A percentile compares a stretch with the other conserved stretches of the same genome.
These are phyloP conservation scores for Phytophthora cryptogea DNA, from an alignment of 352 stramenopile genomes.

Conservation along the genomic window DNA sequence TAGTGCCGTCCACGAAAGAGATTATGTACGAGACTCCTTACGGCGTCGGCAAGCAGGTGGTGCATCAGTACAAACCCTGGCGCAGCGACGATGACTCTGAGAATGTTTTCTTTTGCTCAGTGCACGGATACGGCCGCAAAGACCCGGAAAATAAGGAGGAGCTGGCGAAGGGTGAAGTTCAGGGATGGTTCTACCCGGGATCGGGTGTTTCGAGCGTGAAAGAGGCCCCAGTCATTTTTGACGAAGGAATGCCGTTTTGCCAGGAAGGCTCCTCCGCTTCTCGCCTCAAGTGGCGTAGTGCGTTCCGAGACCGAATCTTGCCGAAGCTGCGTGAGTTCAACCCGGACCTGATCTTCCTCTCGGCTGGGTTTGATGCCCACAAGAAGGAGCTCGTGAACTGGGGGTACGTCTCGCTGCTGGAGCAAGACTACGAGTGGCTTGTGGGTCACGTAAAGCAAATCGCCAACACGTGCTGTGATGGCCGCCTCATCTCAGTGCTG, in stretches of 20 bases:
- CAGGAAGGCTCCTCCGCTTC: conserved; percentile 57
- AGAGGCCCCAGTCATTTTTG: conserved; percentile 57
- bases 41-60: conserved; percentile 81
- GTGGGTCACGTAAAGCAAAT: conserved; percentile 74
- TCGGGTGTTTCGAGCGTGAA: conserved; percentile 55
- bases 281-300: conserved; percentile 76
- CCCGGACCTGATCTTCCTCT: conserved; percentile 84
- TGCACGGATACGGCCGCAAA: conserved; percentile 81
- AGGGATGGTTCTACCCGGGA: conserved; percentile 85
- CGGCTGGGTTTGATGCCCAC: conserved; percentile 81
- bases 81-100: conserved; percentile 93
- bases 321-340: conserved; percentile 61
- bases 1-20: conserved; percentile 89
- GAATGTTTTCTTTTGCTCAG: conserved; percentile 96
- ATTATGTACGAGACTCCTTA: conserved; percentile 90
- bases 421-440: conserved; percentile 89
- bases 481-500: conserved; percentile 81
- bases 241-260: conserved; percentile 66
- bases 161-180: conserved; percentile 27
- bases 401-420: conserved; percentile 72
- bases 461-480: conserved; percentile 70
- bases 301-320: conserved; percentile 70
- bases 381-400: conserved; percentile 83
- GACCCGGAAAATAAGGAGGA: conserved; percentile 59
- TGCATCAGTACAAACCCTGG: conserved; percentile 96